A percentile compares a stretch with the other conserved stretches of the same genome.
Conservation (phyloP, 768 basidiomycete genomes). For the Russula dissimulans region DNA sequence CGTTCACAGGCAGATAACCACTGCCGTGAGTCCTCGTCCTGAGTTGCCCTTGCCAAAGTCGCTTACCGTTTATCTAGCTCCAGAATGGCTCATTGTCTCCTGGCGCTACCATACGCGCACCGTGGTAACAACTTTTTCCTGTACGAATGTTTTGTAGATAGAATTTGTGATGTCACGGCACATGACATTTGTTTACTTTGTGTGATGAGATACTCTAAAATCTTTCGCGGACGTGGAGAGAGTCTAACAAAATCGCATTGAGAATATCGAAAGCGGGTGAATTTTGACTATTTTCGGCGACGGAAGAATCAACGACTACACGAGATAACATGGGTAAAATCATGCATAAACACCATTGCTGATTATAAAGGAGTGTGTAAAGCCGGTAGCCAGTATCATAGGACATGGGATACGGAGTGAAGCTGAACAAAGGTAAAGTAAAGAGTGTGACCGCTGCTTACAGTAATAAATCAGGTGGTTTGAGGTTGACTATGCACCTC, state of each 20-base stretch:
- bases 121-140: conserved; percentile 6
- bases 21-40: conserved; percentile 11
- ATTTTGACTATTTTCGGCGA: conserved; percentile 4
- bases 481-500: conserved; percentile 4
- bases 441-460: neutral
- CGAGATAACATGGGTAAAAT: conserved; percentile 12
- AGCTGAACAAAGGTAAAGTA: neutral
- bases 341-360: conserved; percentile 15
- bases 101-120: conserved; percentile 14
- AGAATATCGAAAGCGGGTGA: conserved; percentile 8
- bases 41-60: too few species aligned
- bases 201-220: neutral
- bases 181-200: neutral
- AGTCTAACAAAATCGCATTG: neutral
- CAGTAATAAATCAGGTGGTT: neutral
- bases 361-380: conserved; percentile 17
- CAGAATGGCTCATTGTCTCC: conserved; percentile 9
- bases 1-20: conserved; percentile 18
- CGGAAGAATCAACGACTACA: conserved; percentile 4
- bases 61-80: neutral
- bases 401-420: neutral
- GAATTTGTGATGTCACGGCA: neutral
- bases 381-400: conserved; percentile 11
- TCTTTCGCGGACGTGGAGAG: neutral
- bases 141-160: neutral